A percentile compares a stretch with the other conserved stretches of the same genome.
Conservation (phyloP, 306 rosid genomes). For the Quercus engelmannii region DNA sequence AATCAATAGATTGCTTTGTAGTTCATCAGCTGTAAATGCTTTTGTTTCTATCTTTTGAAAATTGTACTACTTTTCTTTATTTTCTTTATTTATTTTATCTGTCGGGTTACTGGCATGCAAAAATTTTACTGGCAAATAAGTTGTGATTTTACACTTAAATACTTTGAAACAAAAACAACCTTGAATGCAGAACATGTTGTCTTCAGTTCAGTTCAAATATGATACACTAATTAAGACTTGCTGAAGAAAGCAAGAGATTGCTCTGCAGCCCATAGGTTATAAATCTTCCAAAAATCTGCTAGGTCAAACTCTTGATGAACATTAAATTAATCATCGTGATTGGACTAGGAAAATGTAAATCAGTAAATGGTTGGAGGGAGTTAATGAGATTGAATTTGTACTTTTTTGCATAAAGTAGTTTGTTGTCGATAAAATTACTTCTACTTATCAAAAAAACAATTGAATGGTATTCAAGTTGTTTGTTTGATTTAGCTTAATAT, state of each 20-base stretch:
- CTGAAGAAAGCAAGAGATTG: not conserved
- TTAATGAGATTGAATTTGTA: too few species aligned
- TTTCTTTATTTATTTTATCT: too few species aligned
- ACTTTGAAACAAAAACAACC: not conserved
- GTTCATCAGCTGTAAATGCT: not conserved
- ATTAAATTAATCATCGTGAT: too few species aligned
- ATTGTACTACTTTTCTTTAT: not conserved
- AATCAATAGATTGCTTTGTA: not conserved
- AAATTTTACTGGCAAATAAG: too few species aligned
- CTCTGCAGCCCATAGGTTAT: not conserved
- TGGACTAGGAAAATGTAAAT: too few species aligned
- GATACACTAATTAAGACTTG: not conserved
- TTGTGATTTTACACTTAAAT: not conserved
- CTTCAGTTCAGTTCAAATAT: not conserved
- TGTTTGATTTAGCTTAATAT: too few species aligned
- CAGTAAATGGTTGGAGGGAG: too few species aligned
- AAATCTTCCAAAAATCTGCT: not conserved
- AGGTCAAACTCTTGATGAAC: not conserved
- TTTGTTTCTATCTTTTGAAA: not conserved
- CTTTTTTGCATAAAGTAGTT: too few species aligned
- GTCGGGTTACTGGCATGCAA: too few species aligned
- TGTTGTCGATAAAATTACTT: too few species aligned
- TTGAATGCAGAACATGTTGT: not conserved
- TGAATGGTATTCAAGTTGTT: too few species aligned
- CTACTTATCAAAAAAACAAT: too few species aligned